Percentiles rank a stretch among this genome's conserved stretches.
Conservation (phyloP, 139 green algal species). For the Chlorella sp. region DNA sequence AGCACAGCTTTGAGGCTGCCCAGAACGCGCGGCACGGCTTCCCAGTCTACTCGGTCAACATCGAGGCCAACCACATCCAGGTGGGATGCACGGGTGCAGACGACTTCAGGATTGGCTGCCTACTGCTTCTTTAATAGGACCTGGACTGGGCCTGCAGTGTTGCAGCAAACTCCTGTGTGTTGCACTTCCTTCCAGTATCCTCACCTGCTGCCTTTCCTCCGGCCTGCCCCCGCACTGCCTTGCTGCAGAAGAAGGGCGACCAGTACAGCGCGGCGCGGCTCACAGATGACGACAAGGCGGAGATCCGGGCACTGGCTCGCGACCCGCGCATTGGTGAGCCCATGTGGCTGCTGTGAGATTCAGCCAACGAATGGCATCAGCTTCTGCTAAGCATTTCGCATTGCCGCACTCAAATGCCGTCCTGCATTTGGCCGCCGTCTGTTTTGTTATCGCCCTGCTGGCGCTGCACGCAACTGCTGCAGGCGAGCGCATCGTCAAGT, state of each 20-base stretch:
- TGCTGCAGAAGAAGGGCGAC: conserved; percentile 75
- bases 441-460: too few relatives aligned
- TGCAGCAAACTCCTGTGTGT: too few relatives aligned
- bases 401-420: too few relatives aligned
- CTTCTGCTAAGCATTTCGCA: too few relatives aligned
- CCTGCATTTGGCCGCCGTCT: too few relatives aligned
- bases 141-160: neutral
- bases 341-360: too few relatives aligned
- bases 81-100: too few relatives aligned
- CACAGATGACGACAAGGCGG: conserved; percentile 92
- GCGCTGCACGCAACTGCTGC: neutral
- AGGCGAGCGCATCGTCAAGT: conserved; percentile 90
- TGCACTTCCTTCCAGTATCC: neutral
- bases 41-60: conserved; percentile 92
- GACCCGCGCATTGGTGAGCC: conserved; percentile 84
- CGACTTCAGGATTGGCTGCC: too few relatives aligned
- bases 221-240: neutral
- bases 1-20: conserved; percentile 87
- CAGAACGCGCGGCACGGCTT: conserved; percentile 95
- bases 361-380: too few relatives aligned
- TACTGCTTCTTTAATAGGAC: neutral
- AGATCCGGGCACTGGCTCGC: conserved; percentile 79
- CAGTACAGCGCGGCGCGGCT: conserved; percentile 75
- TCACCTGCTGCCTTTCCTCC: neutral
- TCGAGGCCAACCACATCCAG: conserved; percentile 95